Conservation (phyloP, 176 grass and related monocot genomes). For the Carex parvula region DNA sequence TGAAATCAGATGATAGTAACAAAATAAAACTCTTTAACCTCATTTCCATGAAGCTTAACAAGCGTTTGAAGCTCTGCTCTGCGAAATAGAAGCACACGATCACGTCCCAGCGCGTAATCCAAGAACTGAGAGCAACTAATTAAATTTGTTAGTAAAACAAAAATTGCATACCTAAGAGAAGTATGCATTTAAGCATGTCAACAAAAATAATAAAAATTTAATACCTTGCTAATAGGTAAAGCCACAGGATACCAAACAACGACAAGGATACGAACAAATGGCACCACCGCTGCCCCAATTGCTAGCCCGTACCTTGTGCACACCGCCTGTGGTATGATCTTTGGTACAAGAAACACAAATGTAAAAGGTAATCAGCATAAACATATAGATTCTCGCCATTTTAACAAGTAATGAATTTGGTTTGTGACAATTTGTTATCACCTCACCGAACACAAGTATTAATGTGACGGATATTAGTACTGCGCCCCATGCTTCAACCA, state of each 20-base stretch:
- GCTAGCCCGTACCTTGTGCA: conserved; percentile 69
- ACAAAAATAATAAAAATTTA: not conserved
- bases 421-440: conserved; percentile 25
- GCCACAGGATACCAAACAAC: conserved; percentile 77
- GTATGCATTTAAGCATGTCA: not conserved
- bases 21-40: conserved; percentile 39
- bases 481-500: conserved; percentile 77
- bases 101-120: conserved; percentile 57
- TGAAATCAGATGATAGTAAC: not conserved
- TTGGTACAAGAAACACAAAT: conserved; percentile 16
- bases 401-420: not conserved
- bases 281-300: conserved; percentile 69
- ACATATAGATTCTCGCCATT: not conserved
- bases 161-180: conserved; percentile 1
- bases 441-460: conserved; percentile 76
- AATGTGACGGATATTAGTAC: conserved; percentile 71
- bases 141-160: conserved; percentile 15
- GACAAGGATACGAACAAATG: conserved; percentile 65
- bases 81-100: conserved; percentile 64
- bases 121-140: conserved; percentile 46
- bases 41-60: conserved; percentile 75
- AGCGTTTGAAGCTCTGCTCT: conserved; percentile 85
- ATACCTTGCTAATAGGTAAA: conserved; percentile 84
- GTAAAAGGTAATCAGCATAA: not conserved
- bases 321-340: conserved; percentile 77